Base-by-base conservation (phyloP, 2,329 filamentous ascomycete genomes). In the Metarhizium humberi region DNA sequence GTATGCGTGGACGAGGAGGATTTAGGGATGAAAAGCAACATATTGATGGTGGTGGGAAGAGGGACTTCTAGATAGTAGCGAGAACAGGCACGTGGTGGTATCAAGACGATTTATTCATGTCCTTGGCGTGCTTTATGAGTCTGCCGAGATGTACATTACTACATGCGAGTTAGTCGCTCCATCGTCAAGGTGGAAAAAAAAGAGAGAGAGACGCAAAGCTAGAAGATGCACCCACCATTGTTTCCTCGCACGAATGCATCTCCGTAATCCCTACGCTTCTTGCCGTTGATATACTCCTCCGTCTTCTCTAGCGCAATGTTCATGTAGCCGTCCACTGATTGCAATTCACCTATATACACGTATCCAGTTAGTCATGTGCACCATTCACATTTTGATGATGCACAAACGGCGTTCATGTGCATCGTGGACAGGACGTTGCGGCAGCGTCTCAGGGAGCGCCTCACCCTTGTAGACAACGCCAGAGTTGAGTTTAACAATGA, bases 251-350 rank as follows among this genome's bases (percentile, higher is more conserved):
- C 88, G 70, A 97, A 97, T 5, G 92, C 90, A 77, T 97, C 92
- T 7, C 92, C 92, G 69, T 96, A 96, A 54, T 82, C 88, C 65
- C 89, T 82, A 64, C 88, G 82, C 73, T 92, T 84, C 60, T 85
- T 82, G 46, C 92, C 92, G 67, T 95, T 87, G 62, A 96, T 87
- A 64, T 86, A 91, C 74, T 99, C 94, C 61, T 90, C 86, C 20
- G 91, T 95, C 75, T 96, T 94, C 73, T 99, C 94, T 34, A 99
- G 82, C 13, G 94, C 92, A 69, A 99, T 96, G 75, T 99, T 99
- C 94, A 99, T 99, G 75, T 97, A 99, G 53, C 94, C 94, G 71
- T 99, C 94, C 51, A 99, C 92, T 0, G 92, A 96, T 70, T 97
- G 92, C 42, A 97, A 81, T 70, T 96, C 91, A 63, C 94, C 92